Percentiles rank a stretch among this genome's conserved stretches.
Conservation (phyloP, 2,329 filamentous ascomycete species). For the Colletotrichum cuscutae region DNA sequence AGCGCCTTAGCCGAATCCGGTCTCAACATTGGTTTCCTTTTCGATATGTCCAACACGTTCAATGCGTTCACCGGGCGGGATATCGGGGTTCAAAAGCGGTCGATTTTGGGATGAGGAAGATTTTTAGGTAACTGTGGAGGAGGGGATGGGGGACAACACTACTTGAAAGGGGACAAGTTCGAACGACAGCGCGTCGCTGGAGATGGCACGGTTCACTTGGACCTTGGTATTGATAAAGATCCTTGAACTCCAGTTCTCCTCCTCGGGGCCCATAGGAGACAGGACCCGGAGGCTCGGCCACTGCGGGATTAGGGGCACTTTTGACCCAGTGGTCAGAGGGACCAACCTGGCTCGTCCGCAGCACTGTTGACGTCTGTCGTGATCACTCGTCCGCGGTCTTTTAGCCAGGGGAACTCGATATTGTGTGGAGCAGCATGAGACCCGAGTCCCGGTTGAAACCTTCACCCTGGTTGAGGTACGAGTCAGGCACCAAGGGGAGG, state of each 20-base stretch:
- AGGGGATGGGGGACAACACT: conserved; percentile 13
- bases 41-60: background rate
- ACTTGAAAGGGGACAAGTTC: conserved; percentile 27
- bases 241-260: conserved; percentile 16
- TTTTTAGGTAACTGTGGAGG: conserved; percentile 33
- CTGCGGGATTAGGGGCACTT: conserved; percentile 25
- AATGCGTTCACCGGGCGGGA: background rate
- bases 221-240: conserved; percentile 18
- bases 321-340: conserved; percentile 27
- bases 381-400: conserved; percentile 17
- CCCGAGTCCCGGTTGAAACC: conserved; percentile 31
- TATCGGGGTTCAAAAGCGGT: conserved; percentile 9
- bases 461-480: conserved; percentile 22
- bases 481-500: conserved; percentile 27
- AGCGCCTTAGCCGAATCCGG: background rate
- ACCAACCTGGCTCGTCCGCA: conserved; percentile 19
- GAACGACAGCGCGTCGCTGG: background rate
- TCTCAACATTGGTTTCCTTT: conserved; percentile 14
- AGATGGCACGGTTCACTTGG: conserved; percentile 25
- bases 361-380: conserved; percentile 28
- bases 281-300: conserved; percentile 20
- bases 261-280: conserved; percentile 8
- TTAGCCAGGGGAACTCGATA: conserved; percentile 17
- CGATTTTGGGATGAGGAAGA: conserved; percentile 24
- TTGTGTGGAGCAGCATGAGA: conserved; percentile 21